Percentiles rank a stretch among this genome's conserved stretches.
Conservation (phyloP, 2,329 filamentous ascomycete species). For the Dactylellina haptotyla region DNA sequence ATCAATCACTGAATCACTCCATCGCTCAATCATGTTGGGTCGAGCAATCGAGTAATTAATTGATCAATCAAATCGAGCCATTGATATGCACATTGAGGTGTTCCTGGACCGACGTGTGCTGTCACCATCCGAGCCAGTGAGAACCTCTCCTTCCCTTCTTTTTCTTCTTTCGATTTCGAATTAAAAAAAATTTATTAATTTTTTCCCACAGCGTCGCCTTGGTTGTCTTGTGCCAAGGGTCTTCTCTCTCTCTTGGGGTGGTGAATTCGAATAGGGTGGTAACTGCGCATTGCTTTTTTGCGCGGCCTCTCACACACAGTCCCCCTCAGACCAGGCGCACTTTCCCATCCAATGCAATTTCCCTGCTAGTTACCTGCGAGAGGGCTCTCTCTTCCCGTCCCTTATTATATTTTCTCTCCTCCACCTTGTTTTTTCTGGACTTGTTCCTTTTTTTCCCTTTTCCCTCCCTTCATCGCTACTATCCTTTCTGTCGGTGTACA, state of each 20-base stretch:
- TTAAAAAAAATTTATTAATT: too few species aligned
- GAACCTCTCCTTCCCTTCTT: not conserved
- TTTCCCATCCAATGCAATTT: too few species aligned
- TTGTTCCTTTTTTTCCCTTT: not conserved
- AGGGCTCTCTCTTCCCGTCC: too few species aligned
- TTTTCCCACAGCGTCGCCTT: too few species aligned
- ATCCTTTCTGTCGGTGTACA: not conserved
- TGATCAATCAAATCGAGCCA: not conserved
- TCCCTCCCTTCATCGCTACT: constrained; percentile 3
- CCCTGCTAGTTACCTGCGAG: too few species aligned
- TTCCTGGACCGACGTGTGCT: not conserved
- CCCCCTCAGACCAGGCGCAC: too few species aligned
- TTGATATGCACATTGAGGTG: not conserved
- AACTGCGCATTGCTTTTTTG: too few species aligned
- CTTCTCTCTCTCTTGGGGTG: too few species aligned
- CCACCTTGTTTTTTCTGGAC: constrained; percentile 1
- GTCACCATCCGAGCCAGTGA: not conserved
- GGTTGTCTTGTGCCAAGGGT: too few species aligned
- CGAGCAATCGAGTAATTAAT: not conserved
- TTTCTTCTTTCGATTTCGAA: not conserved
- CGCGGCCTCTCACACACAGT: too few species aligned
- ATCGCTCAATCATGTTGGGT: not conserved
- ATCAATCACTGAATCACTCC: too few species aligned
- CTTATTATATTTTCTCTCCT: constrained; percentile 19
- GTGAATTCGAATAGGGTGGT: too few species aligned